Conservation (phyloP, 805 yeast genomes). For the Cephaloascus fragrans region DNA sequence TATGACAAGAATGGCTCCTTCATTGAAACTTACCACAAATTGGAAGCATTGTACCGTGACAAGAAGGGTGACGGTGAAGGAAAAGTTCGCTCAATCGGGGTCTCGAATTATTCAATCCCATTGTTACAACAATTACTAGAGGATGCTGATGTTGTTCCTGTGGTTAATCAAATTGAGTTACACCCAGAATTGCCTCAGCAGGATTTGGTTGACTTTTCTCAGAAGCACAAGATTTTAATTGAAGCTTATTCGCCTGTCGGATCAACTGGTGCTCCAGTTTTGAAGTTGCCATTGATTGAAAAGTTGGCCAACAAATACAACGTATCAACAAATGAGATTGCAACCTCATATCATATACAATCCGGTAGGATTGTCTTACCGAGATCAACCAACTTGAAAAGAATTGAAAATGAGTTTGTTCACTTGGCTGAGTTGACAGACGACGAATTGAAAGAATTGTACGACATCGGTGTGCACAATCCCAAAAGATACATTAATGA, state of each 20-base stretch:
- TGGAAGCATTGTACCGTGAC: conserved; percentile 18
- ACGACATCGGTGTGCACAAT: conserved; percentile 16
- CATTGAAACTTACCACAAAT: conserved; percentile 17
- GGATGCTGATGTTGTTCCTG: conserved; percentile 40
- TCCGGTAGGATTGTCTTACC: conserved; percentile 58
- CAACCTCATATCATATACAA: conserved; percentile 53
- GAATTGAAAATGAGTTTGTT: conserved; percentile 33
- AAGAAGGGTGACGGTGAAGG: conserved; percentile 39
- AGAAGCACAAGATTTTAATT: conserved; percentile 24
- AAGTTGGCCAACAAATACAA: conserved; percentile 48
- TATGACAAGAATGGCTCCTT: conserved; percentile 25
- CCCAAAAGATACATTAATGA: conserved; percentile 22
- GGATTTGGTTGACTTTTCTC: conserved; percentile 28
- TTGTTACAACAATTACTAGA: conserved; percentile 28
- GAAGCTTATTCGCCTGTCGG: conserved; percentile 62
- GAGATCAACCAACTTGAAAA: conserved; percentile 58
- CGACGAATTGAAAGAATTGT: conserved; percentile 23
- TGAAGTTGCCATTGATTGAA: conserved; percentile 38
- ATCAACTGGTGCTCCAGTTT: conserved; percentile 52
- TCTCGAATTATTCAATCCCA: conserved; percentile 39
- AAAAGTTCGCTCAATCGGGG: conserved; percentile 45
- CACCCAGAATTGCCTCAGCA: conserved; percentile 26
- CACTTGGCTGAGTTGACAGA: conserved; percentile 22
- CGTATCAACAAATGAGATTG: conserved; percentile 44
- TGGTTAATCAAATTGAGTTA: conserved; percentile 38